Base-by-base conservation (phyloP, 148 eudicot species). In the Silene conica region DNA sequence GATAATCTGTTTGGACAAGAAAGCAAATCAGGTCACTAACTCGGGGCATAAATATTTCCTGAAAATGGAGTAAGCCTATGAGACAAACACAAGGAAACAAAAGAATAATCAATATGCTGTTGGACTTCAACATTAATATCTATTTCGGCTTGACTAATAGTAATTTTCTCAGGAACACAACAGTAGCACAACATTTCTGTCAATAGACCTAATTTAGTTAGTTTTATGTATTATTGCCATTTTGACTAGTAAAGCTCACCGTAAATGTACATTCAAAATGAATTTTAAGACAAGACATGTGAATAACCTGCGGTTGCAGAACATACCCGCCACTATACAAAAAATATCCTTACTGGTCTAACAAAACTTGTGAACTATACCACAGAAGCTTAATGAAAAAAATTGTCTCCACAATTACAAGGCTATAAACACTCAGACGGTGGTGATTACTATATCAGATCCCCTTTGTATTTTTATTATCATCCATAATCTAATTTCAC, bases 1-100 rank as follows among this genome's bases (percentile, higher is more conserved):
- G 97, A 79, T 92, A 96, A 90, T 96, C 99, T 96, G 89, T 67
- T 76, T 68, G 28, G 75, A 69, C 20, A 67, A 22, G 46, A 70
- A 54, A 80, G 43, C 13, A 60, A 3, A 76, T 67, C 19, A 62
- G 10, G 46, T 34, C 58, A 60, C 21, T 8, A n/a, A 58, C 31
- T 61, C 50, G 21, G 19, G 70, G 28, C 1, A 65, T 28, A 23
- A 19, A 41, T 2, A 25, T 5, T 38, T 18, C 45, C 34, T 38
- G 6, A 16, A 18, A 14, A 48, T 26, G n/a, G 8, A 20, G 13
- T 7, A n/a, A n/a, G 19, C 16, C 48, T 18, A 23, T 16, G 7
- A 63, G 12, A 52, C 2, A 74, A 23, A 41, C 78, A 8, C 1
- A 73, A 61, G 31, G 26, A 25, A 48, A 18, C 25, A 41, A 59